Evolutionary conservation across 176 grass and related monocot species (phyloP).

Genomic region (Cenchrus americanus): DNA sequence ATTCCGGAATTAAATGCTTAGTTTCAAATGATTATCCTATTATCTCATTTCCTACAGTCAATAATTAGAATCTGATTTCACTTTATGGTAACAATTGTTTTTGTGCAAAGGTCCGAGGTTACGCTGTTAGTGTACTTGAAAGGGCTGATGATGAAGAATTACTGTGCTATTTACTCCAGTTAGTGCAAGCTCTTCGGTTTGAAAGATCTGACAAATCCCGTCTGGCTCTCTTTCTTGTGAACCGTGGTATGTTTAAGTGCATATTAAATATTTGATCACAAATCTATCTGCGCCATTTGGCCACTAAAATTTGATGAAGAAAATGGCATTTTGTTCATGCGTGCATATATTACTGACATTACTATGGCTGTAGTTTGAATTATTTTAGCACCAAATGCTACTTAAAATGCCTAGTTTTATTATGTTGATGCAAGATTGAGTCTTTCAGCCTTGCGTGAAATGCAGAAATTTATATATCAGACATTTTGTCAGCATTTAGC

Average conservation of each 20-base stretch:
- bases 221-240: constrained; percentile 86
- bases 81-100: constrained; percentile 19
- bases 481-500: background rate
- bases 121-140: constrained; percentile 94
- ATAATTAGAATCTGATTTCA: background rate
- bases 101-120: constrained; percentile 76
- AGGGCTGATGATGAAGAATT: constrained; percentile 96
- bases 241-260: constrained; percentile 66
- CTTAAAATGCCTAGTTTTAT: background rate
- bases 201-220: constrained; percentile 96
- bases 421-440: constrained; percentile 16
- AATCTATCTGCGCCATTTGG: constrained; percentile 18
- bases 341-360: background rate
- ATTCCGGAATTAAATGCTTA: background rate
- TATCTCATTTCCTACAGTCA: background rate
- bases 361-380: background rate
- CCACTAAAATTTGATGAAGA: background rate
- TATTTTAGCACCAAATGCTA: background rate
- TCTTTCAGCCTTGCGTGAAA: background rate
- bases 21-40: constrained; percentile 15
- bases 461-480: background rate
- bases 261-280: constrained; percentile 11
- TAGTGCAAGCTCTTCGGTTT: constrained; percentile 99
- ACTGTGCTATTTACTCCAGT: constrained; percentile 93
- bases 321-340: constrained; percentile 4